Evolutionary conservation across 108 stramenopile species (phyloP), one percentile per base, ranked within the genome.

Genomic region (Skeletonema potamos): DNA sequence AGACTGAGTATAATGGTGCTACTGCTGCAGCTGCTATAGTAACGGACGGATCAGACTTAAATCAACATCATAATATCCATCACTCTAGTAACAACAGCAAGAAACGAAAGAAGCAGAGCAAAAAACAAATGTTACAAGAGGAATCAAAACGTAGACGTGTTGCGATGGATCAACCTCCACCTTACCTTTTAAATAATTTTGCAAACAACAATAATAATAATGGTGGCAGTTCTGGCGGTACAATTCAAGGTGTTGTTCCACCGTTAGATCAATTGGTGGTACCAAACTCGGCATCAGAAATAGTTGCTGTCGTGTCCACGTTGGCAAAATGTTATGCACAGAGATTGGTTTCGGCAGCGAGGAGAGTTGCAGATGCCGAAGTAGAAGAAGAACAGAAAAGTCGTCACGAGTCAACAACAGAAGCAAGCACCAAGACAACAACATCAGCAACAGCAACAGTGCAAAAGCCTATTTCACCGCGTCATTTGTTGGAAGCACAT

Each of bases 321-420:
- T 72, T 89, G 74, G 89, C 92, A 58, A 93, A 93, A 68, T 76
- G 74, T 48, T 90, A 93, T 66, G 92, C 85, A 10, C 92, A 93
- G 62, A 78, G 92, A 65, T 72, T 93, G 66, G 88, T 93, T 3
- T 64, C 81, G 24, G 89, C 85, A 17, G 88, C 92, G 10, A 76
- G 82, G 43, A 69, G 66, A 48, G 68, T 86, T 22, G 73, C 79
- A 4, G 64, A 77, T 46, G 79, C 76, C 1, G 80, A 78, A 51
- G 62, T 62, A 12, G 75, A 70, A 51, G 62, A 68, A 12, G 75
- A 70, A 58, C 43, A 34, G 30, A 26, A 33, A 27, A 30, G 44
- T 32, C 22, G n/a, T 24, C 41, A 70, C 36, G 27, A 62, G 43
- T 27, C 30, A 10, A 11, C 0, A 54, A 39, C 66, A 33, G 55